phyloP scores from a whole-genome alignment of 345 rosid genomes.

The Mallotus nudiflorus region DNA sequence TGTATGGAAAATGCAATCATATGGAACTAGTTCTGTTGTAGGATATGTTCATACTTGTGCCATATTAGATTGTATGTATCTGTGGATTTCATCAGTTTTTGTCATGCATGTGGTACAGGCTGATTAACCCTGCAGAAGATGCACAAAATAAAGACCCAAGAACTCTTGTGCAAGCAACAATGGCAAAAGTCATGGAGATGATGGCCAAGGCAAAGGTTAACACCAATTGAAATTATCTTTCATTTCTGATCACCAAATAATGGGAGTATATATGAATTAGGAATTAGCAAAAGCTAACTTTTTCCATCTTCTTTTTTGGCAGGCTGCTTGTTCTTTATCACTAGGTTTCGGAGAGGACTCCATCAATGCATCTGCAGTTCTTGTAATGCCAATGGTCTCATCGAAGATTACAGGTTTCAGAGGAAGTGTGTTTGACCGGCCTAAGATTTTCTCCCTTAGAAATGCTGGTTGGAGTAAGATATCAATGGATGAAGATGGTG shows the following conservation, averaged over 20 bases:
- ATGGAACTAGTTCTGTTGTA: not conserved
- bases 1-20: not conserved
- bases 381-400: constrained; percentile 98
- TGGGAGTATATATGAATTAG: too few species aligned
- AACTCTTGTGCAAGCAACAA: constrained; percentile 56
- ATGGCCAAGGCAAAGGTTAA: constrained; percentile 79
- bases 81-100: not conserved
- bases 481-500: constrained; percentile 52
- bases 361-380: constrained; percentile 88
- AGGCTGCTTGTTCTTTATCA: constrained; percentile 68
- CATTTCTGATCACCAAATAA: not conserved
- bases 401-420: constrained; percentile 90
- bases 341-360: constrained; percentile 88
- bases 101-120: constrained; percentile 34
- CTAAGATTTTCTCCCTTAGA: constrained; percentile 61
- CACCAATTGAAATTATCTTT: constrained; percentile 4
- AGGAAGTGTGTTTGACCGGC: constrained; percentile 64
- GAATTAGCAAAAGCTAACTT: not conserved
- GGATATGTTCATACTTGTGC: not conserved
- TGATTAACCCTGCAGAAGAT: constrained; percentile 52
- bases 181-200: constrained; percentile 50
- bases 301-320: constrained; percentile 23
- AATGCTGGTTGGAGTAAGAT: constrained; percentile 66
- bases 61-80: not conserved
- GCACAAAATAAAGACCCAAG: constrained; percentile 61